A percentile compares a stretch with the other conserved stretches of the same genome.
phyloP scores from a whole-genome alignment of 371 early-diverging fungal genomes.

The Mortierella sp. region DNA sequence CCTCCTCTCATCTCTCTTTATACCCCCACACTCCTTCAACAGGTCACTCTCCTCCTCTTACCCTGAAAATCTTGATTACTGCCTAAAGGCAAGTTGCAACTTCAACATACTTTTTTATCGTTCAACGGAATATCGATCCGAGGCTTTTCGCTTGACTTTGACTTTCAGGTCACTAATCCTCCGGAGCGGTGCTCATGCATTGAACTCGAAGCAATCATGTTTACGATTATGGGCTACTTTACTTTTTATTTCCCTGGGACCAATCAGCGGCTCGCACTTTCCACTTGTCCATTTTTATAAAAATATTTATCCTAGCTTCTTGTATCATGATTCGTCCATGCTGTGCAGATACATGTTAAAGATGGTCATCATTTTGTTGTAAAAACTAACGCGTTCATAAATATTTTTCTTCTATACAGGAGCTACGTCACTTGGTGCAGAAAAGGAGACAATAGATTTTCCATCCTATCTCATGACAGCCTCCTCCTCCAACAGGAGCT shows the following conservation, averaged over 20 bases:
- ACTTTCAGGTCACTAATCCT: too few relatives aligned
- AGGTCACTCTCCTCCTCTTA: slow-evolving; percentile 17
- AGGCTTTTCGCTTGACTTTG: too few relatives aligned
- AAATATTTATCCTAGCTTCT: too few relatives aligned
- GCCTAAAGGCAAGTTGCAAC: slow-evolving; percentile 14
- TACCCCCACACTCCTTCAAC: slow-evolving; percentile 41
- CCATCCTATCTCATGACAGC: slow-evolving; percentile 22
- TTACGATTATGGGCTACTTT: too few relatives aligned
- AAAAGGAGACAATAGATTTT: slow-evolving; percentile 12
- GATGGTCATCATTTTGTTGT: background rate
- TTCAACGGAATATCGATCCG: too few relatives aligned
- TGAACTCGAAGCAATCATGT: too few relatives aligned
- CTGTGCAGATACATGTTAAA: too few relatives aligned
- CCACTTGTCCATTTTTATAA: too few relatives aligned
- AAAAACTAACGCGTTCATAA: background rate
- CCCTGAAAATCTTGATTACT: slow-evolving; percentile 3
- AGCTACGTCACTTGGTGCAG: background rate
- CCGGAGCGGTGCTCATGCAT: too few relatives aligned
- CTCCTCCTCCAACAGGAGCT: slow-evolving; percentile 14
- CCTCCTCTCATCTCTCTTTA: background rate
- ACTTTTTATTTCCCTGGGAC: too few relatives aligned
- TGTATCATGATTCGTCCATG: too few relatives aligned
- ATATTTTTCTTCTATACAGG: background rate
- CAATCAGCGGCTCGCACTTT: too few relatives aligned
- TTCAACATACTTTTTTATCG: background rate